Evolutionary conservation across 2,329 filamentous ascomycete species (phyloP).

Genomic region (Colletotrichum musicola): DNA sequence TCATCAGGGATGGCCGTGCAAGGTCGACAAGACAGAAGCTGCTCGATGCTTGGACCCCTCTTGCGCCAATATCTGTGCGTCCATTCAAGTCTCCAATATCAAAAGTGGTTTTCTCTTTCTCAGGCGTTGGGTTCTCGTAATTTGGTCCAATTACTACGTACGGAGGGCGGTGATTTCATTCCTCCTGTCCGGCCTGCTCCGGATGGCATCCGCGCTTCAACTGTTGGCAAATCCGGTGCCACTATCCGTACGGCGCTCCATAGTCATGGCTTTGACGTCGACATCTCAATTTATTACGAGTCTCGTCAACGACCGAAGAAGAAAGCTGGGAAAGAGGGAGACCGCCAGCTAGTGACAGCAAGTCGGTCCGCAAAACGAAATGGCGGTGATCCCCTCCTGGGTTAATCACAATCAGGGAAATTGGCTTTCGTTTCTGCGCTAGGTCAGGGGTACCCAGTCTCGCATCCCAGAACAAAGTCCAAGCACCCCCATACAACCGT

Average conservation of each 20-base stretch:
- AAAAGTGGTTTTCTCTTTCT: no score
- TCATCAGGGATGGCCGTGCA: slow-evolving; percentile 10
- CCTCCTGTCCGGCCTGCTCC: slow-evolving; percentile 4
- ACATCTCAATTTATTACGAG: slow-evolving; percentile 29
- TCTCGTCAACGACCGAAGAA: slow-evolving; percentile 25
- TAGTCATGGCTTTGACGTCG: slow-evolving; percentile 24
- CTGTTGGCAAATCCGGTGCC: slow-evolving; percentile 10
- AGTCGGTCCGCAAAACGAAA: slow-evolving; percentile 38
- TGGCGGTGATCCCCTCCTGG: slow-evolving; percentile 38
- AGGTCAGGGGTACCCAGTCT: slow-evolving; percentile 36
- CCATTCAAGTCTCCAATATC: no score
- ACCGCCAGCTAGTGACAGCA: slow-evolving; percentile 3
- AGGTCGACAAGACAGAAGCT: background rate
- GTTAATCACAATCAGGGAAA: slow-evolving; percentile 40
- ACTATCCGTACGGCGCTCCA: slow-evolving; percentile 9
- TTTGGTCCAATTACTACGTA: no score
- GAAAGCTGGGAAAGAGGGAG: slow-evolving; percentile 20
- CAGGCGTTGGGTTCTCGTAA: no score
- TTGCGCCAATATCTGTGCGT: no score
- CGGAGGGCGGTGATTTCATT: background rate
- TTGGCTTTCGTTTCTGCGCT: slow-evolving; percentile 37
- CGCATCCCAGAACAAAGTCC: slow-evolving; percentile 28
- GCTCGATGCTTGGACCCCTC: no score
- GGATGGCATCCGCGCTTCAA: slow-evolving; percentile 33
- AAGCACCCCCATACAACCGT: slow-evolving; percentile 40